Percentiles rank a stretch among this genome's conserved stretches.
These are phyloP conservation scores for Aspergillaceae sp. DNA, from an alignment of 2,329 filamentous ascomycete genomes.

Conservation along the genomic window DNA sequence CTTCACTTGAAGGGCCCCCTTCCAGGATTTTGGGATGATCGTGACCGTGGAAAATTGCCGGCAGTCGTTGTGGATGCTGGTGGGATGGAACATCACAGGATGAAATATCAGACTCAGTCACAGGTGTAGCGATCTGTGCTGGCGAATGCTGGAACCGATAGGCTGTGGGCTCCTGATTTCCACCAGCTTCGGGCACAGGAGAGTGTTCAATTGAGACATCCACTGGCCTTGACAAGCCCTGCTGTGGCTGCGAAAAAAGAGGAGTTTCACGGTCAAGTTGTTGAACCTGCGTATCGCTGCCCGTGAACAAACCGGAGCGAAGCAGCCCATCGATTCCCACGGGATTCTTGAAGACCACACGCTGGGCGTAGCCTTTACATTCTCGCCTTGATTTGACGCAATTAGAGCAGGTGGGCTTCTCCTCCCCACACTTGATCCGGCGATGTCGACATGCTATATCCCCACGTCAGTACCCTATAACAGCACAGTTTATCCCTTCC, in stretches of 20 bases:
- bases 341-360: constrained; percentile 35
- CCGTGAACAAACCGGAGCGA: constrained; percentile 4
- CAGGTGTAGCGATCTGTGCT: background rate
- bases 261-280: background rate
- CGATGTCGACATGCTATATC: constrained; percentile 74
- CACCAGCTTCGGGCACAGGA: background rate
- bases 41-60: too few species aligned
- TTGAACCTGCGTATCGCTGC: constrained; percentile 15
- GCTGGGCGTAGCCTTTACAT: constrained; percentile 37
- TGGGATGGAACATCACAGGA: background rate
- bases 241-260: background rate
- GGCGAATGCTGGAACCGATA: background rate
- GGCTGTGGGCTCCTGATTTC: background rate
- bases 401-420: constrained; percentile 44
- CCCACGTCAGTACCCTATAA: constrained; percentile 1
- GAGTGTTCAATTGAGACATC: background rate
- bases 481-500: constrained; percentile 3
- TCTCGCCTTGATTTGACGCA: constrained; percentile 40
- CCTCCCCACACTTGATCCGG: constrained; percentile 95
- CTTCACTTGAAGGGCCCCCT: too few species aligned
- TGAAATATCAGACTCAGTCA: background rate
- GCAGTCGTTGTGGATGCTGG: too few species aligned
- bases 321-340: constrained; percentile 25
- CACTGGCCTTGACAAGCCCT: constrained; percentile 4
- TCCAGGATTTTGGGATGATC: too few species aligned